Evolutionary conservation across 2,329 filamentous ascomycete genomes (phyloP).

Genomic region (Sporothrix protearum): DNA sequence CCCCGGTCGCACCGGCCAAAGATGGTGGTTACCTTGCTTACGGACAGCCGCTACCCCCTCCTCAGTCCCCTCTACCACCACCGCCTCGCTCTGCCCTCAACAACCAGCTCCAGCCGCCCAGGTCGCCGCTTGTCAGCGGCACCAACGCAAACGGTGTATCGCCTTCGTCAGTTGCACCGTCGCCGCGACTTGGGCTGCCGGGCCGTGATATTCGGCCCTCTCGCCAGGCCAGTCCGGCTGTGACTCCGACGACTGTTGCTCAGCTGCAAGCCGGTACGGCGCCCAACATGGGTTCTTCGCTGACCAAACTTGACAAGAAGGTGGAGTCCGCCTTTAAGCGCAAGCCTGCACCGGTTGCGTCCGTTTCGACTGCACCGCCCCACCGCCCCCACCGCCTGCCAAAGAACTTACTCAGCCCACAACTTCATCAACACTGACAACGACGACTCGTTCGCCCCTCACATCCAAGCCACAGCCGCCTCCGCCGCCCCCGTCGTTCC

Average conservation of each 20-base stretch:
- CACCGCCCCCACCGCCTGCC: conserved; percentile 22
- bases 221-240: conserved; percentile 17
- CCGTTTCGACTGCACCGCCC: background rate
- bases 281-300: conserved; percentile 32
- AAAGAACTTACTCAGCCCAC: background rate
- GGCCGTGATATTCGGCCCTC: conserved; percentile 35
- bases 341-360: conserved; percentile 8
- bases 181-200: conserved; percentile 28
- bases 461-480: conserved; percentile 10
- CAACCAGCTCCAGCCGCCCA: conserved; percentile 19
- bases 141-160: background rate
- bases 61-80: conserved; percentile 24
- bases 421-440: too few species aligned
- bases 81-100: conserved; percentile 13
- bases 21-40: conserved; percentile 11
- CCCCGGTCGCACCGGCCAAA: background rate
- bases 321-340: conserved; percentile 26
- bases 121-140: background rate
- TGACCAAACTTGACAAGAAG: conserved; percentile 32
- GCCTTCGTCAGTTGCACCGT: background rate
- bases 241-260: background rate
- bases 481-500: conserved; percentile 24
- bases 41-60: conserved; percentile 18
- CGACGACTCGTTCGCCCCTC: background rate
- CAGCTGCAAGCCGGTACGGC: background rate